phyloP scores from a whole-genome alignment of 805 yeast genomes.

The Teunomyces aglyptinius region DNA sequence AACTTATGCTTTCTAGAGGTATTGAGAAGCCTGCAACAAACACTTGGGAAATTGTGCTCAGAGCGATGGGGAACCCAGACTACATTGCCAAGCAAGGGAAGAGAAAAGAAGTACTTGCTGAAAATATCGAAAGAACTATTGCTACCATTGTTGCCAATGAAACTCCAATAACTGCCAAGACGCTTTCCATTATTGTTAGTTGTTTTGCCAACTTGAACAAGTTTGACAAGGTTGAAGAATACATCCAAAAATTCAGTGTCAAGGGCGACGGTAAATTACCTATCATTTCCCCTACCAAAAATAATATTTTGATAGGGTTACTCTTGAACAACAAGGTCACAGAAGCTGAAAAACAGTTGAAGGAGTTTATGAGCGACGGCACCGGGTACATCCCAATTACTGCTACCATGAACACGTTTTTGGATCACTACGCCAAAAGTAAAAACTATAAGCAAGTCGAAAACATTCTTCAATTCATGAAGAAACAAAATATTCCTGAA shows the following conservation, averaged over 20 bases:
- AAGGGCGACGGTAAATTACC: slow-evolving; percentile 19
- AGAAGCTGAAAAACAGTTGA: slow-evolving; percentile 45
- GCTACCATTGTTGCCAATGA: slow-evolving; percentile 27
- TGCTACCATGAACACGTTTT: slow-evolving; percentile 51
- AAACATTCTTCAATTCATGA: slow-evolving; percentile 47
- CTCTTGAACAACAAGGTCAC: slow-evolving; percentile 36
- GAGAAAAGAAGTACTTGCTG: slow-evolving; percentile 21
- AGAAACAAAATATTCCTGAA: slow-evolving; percentile 41
- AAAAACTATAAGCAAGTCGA: slow-evolving; percentile 48
- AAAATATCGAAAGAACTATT: slow-evolving; percentile 26
- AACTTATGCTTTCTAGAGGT: slow-evolving; percentile 40
- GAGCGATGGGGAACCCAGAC: slow-evolving; percentile 42
- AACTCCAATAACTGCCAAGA: slow-evolving; percentile 43
- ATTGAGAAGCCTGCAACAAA: slow-evolving; percentile 38
- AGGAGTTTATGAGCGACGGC: slow-evolving; percentile 32
- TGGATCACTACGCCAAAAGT: slow-evolving; percentile 39
- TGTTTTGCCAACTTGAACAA: slow-evolving; percentile 41
- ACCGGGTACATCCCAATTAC: slow-evolving; percentile 43
- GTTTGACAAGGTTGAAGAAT: slow-evolving; percentile 42
- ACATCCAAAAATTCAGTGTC: slow-evolving; percentile 30
- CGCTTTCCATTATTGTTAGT: slow-evolving; percentile 48
- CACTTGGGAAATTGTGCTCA: slow-evolving; percentile 60
- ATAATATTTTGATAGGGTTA: slow-evolving; percentile 47
- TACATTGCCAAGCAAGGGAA: slow-evolving; percentile 22
- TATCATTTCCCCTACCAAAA: slow-evolving; percentile 39